phyloP scores from a whole-genome alignment of 805 yeast genomes.

The Lipomyces yamadae region DNA sequence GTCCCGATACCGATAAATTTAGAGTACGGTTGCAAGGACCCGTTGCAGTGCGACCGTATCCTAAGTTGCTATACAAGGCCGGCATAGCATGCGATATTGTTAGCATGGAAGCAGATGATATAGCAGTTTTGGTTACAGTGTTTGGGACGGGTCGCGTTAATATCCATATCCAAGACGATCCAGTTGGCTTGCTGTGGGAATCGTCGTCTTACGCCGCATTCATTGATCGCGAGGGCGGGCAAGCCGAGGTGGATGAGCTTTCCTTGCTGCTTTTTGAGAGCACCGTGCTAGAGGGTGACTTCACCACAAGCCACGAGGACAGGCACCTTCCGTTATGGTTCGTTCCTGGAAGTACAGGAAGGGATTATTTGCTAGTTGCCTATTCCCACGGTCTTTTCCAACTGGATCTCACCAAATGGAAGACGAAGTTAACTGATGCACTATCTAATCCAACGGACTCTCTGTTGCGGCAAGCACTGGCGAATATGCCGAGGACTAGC shows the following conservation, averaged over 20 bases:
- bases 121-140: slow-evolving; percentile 37
- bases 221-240: slow-evolving; percentile 5
- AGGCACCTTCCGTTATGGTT: slow-evolving; percentile 11
- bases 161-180: slow-evolving; percentile 38
- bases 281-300: slow-evolving; percentile 8
- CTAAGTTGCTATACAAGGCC: slow-evolving; percentile 56
- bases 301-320: not conserved
- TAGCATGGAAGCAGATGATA: slow-evolving; percentile 37
- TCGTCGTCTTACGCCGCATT: slow-evolving; percentile 15
- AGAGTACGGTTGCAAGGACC: slow-evolving; percentile 57
- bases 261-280: slow-evolving; percentile 21
- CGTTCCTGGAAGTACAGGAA: not conserved
- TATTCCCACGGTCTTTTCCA: slow-evolving; percentile 12
- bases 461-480: slow-evolving; percentile 7
- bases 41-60: slow-evolving; percentile 58
- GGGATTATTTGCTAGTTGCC: slow-evolving; percentile 17
- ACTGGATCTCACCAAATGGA: slow-evolving; percentile 22
- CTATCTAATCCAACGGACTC: slow-evolving; percentile 15
- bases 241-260: not conserved
- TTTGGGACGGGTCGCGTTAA: slow-evolving; percentile 38
- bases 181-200: slow-evolving; percentile 27
- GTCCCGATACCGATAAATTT: slow-evolving; percentile 32
- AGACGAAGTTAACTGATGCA: slow-evolving; percentile 16
- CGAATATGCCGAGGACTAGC: slow-evolving; percentile 12
- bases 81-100: slow-evolving; percentile 49